A percentile compares a stretch with the other conserved stretches of the same genome.
These are phyloP conservation scores for Solanum bulbocastanum DNA, from an alignment of 257 asterid genomes.

Conservation along the genomic window DNA sequence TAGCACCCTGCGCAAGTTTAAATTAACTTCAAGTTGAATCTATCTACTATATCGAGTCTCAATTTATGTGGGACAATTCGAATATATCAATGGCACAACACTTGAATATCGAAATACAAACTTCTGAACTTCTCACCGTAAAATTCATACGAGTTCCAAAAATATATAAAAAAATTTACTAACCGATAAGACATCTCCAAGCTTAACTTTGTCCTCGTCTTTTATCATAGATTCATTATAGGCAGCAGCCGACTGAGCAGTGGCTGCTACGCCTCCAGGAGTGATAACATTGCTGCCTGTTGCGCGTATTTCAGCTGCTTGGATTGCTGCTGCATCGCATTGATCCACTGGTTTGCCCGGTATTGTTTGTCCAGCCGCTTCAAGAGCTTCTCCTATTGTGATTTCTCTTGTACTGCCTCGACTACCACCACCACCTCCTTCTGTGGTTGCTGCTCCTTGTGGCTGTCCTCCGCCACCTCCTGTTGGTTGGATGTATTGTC, in stretches of 20 bases:
- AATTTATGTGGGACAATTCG: too few species aligned
- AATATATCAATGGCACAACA: background rate
- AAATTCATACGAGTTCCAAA: too few species aligned
- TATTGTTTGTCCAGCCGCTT: conserved; percentile 39
- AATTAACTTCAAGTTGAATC: too few species aligned
- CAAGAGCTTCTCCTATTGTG: conserved; percentile 73
- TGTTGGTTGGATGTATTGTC: conserved; percentile 11
- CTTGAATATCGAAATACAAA: too few species aligned
- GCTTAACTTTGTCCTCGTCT: conserved; percentile 50
- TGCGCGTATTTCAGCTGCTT: conserved; percentile 63
- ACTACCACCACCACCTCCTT: background rate
- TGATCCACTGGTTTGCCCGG: conserved; percentile 48
- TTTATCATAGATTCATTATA: conserved; percentile 33
- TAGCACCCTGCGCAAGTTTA: conserved; percentile 29
- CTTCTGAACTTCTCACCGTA: background rate
- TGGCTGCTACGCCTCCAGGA: conserved; percentile 59
- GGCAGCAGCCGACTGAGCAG: conserved; percentile 71
- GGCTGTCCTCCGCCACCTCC: background rate
- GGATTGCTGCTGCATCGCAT: conserved; percentile 77
- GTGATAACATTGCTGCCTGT: conserved; percentile 37
- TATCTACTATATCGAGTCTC: background rate
- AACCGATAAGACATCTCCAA: conserved; percentile 38
- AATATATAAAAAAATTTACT: background rate
- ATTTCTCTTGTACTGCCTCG: conserved; percentile 5
- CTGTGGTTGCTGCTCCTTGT: background rate